Evolutionary conservation across 2,329 filamentous ascomycete species (phyloP), one percentile per base, ranked within the genome.

Genomic region (Scedosporium apiospermum): DNA sequence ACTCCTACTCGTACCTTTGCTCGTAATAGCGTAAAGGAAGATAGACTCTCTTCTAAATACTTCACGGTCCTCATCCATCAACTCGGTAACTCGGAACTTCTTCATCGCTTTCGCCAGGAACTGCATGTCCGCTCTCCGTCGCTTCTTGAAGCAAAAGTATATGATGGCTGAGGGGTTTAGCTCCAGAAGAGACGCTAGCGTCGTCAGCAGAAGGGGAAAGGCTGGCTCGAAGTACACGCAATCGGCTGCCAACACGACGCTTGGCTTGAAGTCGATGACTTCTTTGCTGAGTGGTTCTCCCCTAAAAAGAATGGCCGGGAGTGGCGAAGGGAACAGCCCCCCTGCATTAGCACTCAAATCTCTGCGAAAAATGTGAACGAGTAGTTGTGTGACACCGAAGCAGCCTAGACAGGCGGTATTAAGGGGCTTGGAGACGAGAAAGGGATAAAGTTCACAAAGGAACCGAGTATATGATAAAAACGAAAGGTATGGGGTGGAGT

Each of bases 181-280:
- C 16, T 84, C 82, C 66, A 96, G 80, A 58, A 97, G 79, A 65
- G 90, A 86, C 64, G 83, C 79, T 66, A 98, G 77, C 5, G 93
- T 98, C 66, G 86, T 78, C 70, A 95, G 82, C 57, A 99, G 82
- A 41, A 97, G 80, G 34, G 93, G 93, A 71, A 98, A 98, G 1
- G 95, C 91, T 2, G 93, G 92, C 75, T 98, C 95, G 73, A 96
- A 96, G 78, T 98, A 99, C 58, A 96, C 92, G 75, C 93, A 98
- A 74, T 98, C 95, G 49, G 93, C 93, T 3, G 95, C 95, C n/a
- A 98, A 82, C 63, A 99, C 87, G 62, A 96, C 80, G 69, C 93
- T 86, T 18, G 92, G 91, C 65, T 83, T 83, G 67, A 80, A 78
- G 62, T 80, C 75, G 61, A 80, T 67, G 53, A 88, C 77, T 53